Base-by-base conservation (phyloP, 2,329 filamentous ascomycete genomes). In the Aspergillus fumigatiaffinis region DNA sequence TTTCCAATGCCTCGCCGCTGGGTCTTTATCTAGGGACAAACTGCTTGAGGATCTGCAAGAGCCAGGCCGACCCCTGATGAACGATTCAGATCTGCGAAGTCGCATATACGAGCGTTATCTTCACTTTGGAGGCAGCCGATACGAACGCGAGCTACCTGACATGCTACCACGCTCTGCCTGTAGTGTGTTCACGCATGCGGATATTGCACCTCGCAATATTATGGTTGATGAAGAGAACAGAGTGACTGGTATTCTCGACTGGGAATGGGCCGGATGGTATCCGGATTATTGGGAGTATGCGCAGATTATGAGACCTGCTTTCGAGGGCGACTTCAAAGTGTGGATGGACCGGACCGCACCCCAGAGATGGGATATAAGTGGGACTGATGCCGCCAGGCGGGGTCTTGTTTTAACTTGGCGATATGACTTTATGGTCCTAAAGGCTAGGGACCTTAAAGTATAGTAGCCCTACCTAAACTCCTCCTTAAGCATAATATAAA, bases 201-300 rank as follows among this genome's bases (percentile, higher is more conserved):
- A 73, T 56, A 67, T 74, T 55, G 68, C 70, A 46, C 65, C 63
- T 7, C 66, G 68, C 47, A 75, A 74, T 54, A 66, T 75, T 55
- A 67, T 75, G 53, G 47, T 73, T 23, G 57, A 68, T 48, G 60
- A 60, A 26, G 21, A 61, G 23, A 55, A 58, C 17, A 56, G 48
- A 1, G 52, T 71, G 52, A 59, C 75, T 1, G 67, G 70, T 6
- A 62, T 79, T 20, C 68, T 79, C 52, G 74, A 77, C 66, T 79
- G 73, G 76, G 75, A 77, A 55, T 71, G 56, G 47, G 66, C 73
- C n/a, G n/a, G n/a, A n/a, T n/a, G n/a, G n/a, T n/a, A n/a, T n/a
- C n/a, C n/a, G n/a, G n/a, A n/a, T n/a, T n/a, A n/a, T n/a, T n/a
- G n/a, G n/a, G n/a, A n/a, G n/a, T n/a, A n/a, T n/a, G 21, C 71